Evolutionary conservation across 305 asterid genomes (phyloP), one percentile per base, ranked within the genome.

Genomic region (Petunia hybrid): DNA sequence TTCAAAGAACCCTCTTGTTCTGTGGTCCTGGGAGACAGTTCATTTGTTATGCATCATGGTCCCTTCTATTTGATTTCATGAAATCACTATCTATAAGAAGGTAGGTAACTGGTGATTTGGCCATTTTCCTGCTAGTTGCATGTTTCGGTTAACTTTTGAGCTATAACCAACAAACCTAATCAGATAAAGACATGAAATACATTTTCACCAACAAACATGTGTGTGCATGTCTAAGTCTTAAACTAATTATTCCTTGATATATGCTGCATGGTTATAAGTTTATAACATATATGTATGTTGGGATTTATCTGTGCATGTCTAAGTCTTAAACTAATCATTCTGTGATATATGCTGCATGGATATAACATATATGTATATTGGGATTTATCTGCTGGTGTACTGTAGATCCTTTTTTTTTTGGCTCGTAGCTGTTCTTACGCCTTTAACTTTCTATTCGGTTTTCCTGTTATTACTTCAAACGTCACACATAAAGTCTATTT

Each of bases 31-130:
- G 48, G 36, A 35, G 6, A n/a, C 73, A 40, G 53, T 13, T 66
- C 35, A 13, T 66, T 39, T 64, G 22, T 40, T 39, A 39, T 39
- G n/a, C 7, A 6, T 39, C 45, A 39, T 66, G 73, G 73, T 66
- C 51, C 51, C 73, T 66, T 5, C 36, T 66, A 66, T 66, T 40
- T 66, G n/a, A 22, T 13, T 66, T 14, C 46, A 40, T 40, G n/a
- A 10, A 22, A 53, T 64, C 70, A 2, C 13, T 41, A 35, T 5
- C 51, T 40, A 14, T 66, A 66, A 66, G 13, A 66, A 66, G 73
- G 73, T 66, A 14, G 73, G 51, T 66, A 66, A 66, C 51, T 66
- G 51, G 51, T 66, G 51, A 66, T 66, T 39, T 66, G 73, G 12
- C 45, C 73, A 66, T 66, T 39, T 63, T 39, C 71, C 48, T 65